These are phyloP conservation scores for Malassezia pachydermatis DNA, from an alignment of 1,284 basidiomycete genomes.

Conservation along the genomic window DNA sequence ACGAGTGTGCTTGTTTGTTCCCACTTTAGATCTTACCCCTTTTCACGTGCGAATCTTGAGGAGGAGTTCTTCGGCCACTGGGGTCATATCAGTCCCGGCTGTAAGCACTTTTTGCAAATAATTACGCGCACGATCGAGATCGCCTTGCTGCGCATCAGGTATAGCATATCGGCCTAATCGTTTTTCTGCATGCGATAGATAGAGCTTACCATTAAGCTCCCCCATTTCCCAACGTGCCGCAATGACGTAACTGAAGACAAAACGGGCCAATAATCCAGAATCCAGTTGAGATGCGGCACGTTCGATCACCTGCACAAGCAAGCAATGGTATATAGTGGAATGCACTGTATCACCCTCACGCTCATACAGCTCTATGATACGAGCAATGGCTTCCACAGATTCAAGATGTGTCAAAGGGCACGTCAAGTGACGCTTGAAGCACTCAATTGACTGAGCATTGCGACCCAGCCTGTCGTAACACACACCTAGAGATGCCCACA, in stretches of 20 bases:
- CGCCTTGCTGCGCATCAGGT: slow-evolving; percentile 19
- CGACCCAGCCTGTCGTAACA: slow-evolving; percentile 76
- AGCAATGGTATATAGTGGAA: slow-evolving; percentile 37
- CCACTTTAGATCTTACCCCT: no score
- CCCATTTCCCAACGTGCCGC: slow-evolving; percentile 45
- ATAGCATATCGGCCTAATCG: slow-evolving; percentile 4
- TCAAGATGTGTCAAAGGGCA: slow-evolving; percentile 39
- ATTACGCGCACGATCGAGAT: slow-evolving; percentile 36
- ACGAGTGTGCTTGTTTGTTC: no score
- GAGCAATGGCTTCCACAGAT: slow-evolving; percentile 29
- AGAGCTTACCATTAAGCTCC: slow-evolving; percentile 26
- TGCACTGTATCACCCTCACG: slow-evolving; percentile 26
- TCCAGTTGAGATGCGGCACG: slow-evolving; percentile 23
- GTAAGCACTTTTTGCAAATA: slow-evolving; percentile 43
- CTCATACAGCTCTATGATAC: slow-evolving; percentile 42
- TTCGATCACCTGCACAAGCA: slow-evolving; percentile 41
- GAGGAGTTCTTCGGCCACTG: slow-evolving; percentile 39
- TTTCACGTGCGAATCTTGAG: no score
- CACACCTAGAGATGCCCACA: slow-evolving; percentile 89
- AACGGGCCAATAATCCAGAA: slow-evolving; percentile 29
- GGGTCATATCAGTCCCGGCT: slow-evolving; percentile 37
- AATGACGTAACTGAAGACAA: slow-evolving; percentile 35
- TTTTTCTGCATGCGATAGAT: slow-evolving; percentile 12
- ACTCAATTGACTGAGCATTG: slow-evolving; percentile 32
- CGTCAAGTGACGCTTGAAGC: slow-evolving; percentile 42